Conservation (phyloP, 441 rosid genomes). For the Codiaeum variegatum region DNA sequence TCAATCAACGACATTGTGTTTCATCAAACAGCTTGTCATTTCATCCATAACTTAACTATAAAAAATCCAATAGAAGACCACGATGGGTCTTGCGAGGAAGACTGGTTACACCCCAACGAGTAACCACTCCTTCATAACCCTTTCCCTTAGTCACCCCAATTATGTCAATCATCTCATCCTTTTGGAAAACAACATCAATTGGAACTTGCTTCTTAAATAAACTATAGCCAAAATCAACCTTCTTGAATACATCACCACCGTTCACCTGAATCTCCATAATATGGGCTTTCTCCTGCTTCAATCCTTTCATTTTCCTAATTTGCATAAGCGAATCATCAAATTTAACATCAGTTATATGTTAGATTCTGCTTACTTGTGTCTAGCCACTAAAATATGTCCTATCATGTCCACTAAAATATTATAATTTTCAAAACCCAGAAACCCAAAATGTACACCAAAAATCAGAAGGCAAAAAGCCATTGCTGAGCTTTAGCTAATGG, state of each 20-base stretch:
- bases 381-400: not conserved
- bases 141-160: slow-evolving; percentile 92
- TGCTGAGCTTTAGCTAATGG: not conserved
- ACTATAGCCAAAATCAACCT: slow-evolving; percentile 73
- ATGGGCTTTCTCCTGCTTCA: slow-evolving; percentile 91
- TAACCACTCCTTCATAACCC: slow-evolving; percentile 88
- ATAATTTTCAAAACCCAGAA: not conserved
- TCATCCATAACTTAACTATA: too few relatives aligned
- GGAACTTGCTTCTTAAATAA: slow-evolving; percentile 84
- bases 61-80: too few relatives aligned
- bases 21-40: too few relatives aligned
- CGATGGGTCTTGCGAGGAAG: slow-evolving; percentile 93
- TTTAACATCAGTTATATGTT: not conserved
- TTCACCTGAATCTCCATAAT: slow-evolving; percentile 87
- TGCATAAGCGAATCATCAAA: slow-evolving; percentile 16
- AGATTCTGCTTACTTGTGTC: not conserved
- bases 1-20: too few relatives aligned
- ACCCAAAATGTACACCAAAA: not conserved
- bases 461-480: not conserved
- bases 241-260: slow-evolving; percentile 66
- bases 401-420: not conserved
- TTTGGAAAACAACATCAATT: slow-evolving; percentile 68
- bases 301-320: slow-evolving; percentile 86
- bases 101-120: slow-evolving; percentile 96
- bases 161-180: slow-evolving; percentile 86